phyloP scores from a whole-genome alignment of 2,329 filamentous ascomycete species.

The Stagonosporopsis cucurbitacearum region DNA sequence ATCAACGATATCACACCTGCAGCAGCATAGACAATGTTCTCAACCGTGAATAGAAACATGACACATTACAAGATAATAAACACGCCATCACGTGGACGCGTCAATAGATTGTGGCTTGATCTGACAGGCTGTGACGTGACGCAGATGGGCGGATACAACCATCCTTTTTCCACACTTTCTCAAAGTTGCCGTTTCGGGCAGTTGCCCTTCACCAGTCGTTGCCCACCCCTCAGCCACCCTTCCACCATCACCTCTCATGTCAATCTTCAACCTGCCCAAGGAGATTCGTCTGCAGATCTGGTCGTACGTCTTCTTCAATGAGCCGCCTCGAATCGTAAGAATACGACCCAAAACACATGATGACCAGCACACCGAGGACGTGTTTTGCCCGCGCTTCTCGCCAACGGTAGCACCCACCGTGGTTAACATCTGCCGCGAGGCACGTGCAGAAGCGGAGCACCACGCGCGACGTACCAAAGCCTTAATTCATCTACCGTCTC shows the following conservation, averaged over 20 bases:
- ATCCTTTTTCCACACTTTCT: slow-evolving; percentile 7
- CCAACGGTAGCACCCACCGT: slow-evolving; percentile 25
- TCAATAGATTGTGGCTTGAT: not conserved
- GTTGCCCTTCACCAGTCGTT: not conserved
- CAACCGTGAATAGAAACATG: not conserved
- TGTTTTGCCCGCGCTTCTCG: slow-evolving; percentile 30
- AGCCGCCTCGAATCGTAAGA: slow-evolving; percentile 29
- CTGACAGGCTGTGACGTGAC: slow-evolving; percentile 3
- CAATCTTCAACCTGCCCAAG: slow-evolving; percentile 29
- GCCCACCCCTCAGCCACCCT: not conserved
- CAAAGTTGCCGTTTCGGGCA: slow-evolving; percentile 6
- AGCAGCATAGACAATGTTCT: not conserved
- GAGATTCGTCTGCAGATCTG: slow-evolving; percentile 35
- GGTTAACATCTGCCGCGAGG: slow-evolving; percentile 28
- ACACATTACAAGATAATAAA: not conserved
- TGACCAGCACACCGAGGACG: slow-evolving; percentile 15
- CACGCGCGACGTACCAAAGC: slow-evolving; percentile 25
- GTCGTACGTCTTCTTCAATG: slow-evolving; percentile 25
- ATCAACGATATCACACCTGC: slow-evolving; percentile 56
- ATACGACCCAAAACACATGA: slow-evolving; percentile 24
- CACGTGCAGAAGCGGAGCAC: slow-evolving; percentile 27
- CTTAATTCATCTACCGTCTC: slow-evolving; percentile 18
- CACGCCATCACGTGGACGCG: slow-evolving; percentile 11
- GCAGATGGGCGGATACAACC: slow-evolving; percentile 13
- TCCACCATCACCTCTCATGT: slow-evolving; percentile 18